Conservation (phyloP, 768 basidiomycete species). For the Naganishia onofrii region DNA sequence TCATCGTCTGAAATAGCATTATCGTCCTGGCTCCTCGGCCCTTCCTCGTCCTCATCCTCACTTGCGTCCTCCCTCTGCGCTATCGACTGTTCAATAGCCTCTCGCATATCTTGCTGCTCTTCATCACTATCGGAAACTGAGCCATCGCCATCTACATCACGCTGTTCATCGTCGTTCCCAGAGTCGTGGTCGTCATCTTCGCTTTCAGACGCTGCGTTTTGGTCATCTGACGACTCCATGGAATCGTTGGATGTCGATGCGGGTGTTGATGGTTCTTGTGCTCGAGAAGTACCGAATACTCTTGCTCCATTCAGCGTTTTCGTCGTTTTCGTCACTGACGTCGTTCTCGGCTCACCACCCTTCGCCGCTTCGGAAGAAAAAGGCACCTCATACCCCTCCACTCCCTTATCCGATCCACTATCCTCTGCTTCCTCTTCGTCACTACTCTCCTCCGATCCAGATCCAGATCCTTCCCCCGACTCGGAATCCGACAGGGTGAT, state of each 20-base stretch:
- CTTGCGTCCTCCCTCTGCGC: neutral
- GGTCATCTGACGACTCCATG: neutral
- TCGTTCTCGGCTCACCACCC: neutral
- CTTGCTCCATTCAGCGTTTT: neutral
- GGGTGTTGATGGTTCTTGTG: no score
- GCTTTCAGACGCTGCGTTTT: neutral
- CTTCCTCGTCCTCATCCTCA: neutral
- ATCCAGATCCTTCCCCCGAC: no score
- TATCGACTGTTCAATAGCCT: slow-evolving; percentile 5
- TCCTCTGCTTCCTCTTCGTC: neutral
- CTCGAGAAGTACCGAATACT: neutral
- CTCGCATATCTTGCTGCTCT: neutral
- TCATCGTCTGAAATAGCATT: no score
- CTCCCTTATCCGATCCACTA: neutral
- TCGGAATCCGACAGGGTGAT: slow-evolving; percentile 8
- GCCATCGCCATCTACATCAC: neutral
- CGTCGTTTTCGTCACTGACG: no score
- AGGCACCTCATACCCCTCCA: neutral
- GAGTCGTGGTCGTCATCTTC: slow-evolving; percentile 37
- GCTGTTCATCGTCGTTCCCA: slow-evolving; percentile 30
- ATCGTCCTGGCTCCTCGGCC: neutral
- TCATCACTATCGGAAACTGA: neutral
- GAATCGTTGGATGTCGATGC: neutral
- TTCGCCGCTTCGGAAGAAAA: neutral
- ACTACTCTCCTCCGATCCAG: neutral